Conservation (phyloP, 768 basidiomycete genomes). For the Leucocoprinus birnbaumii region DNA sequence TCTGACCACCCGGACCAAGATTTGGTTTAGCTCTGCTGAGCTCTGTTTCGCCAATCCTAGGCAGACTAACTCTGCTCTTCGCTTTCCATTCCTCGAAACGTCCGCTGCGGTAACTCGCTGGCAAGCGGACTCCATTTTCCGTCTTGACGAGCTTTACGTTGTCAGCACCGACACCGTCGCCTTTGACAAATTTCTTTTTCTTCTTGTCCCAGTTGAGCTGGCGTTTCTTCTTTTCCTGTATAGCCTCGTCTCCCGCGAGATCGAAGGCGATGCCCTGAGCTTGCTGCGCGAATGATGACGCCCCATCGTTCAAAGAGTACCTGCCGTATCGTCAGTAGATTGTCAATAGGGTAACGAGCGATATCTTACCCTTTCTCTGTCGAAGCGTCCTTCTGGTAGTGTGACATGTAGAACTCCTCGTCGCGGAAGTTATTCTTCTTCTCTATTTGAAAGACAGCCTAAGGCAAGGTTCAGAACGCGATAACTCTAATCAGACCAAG, state of each 20-base stretch:
- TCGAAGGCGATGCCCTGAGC: slow-evolving; percentile 80
- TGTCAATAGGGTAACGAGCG: slow-evolving; percentile 1
- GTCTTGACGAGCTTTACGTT: slow-evolving; percentile 93
- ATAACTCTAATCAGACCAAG: background rate
- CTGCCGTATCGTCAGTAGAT: slow-evolving; percentile 33
- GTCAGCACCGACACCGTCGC: slow-evolving; percentile 82
- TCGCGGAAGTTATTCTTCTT: slow-evolving; percentile 64
- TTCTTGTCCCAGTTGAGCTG: slow-evolving; percentile 93
- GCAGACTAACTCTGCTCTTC: slow-evolving; percentile 69
- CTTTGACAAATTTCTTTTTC: slow-evolving; percentile 91
- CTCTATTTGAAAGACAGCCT: slow-evolving; percentile 68
- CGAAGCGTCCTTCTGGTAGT: slow-evolving; percentile 82
- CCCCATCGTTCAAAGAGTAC: slow-evolving; percentile 87
- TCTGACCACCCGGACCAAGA: slow-evolving; percentile 49
- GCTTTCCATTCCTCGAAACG: slow-evolving; percentile 95
- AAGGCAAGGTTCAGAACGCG: background rate
- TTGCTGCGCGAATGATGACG: slow-evolving; percentile 83
- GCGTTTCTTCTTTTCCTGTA: slow-evolving; percentile 48
- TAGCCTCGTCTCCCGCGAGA: slow-evolving; percentile 74
- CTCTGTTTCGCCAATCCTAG: slow-evolving; percentile 83
- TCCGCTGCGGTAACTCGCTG: slow-evolving; percentile 90
- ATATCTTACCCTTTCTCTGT: slow-evolving; percentile 86
- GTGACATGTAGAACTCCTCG: slow-evolving; percentile 86
- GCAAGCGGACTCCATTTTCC: slow-evolving; percentile 88
- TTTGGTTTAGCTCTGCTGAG: slow-evolving; percentile 1